A percentile compares a stretch with the other conserved stretches of the same genome.
Evolutionary conservation across 139 green algal genomes (phyloP).

Genomic region (Eudorina sp.): DNA sequence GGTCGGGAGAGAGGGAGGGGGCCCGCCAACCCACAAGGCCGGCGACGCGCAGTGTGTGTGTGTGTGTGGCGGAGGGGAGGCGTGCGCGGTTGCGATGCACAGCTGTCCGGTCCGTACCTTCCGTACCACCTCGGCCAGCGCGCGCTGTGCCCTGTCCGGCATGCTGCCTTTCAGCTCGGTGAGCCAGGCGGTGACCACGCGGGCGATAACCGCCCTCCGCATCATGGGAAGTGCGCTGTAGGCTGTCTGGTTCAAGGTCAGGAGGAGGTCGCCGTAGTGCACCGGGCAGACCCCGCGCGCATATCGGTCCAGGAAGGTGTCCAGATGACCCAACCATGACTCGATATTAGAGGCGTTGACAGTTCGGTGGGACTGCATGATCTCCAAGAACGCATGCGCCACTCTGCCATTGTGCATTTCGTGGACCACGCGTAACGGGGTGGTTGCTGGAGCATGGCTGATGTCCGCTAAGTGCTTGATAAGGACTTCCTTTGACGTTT

Average conservation of each 20-base stretch:
- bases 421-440: neutral
- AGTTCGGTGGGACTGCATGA: neutral
- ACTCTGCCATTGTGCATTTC: constrained; percentile 1
- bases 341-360: neutral
- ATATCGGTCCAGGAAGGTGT: constrained; percentile 1
- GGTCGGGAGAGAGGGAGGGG: no score
- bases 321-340: neutral
- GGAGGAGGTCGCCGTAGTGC: neutral
- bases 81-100: no score
- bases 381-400: neutral
- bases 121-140: neutral
- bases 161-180: neutral
- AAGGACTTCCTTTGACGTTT: neutral
- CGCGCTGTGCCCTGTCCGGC: neutral
- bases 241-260: neutral
- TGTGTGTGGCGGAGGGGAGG: no score
- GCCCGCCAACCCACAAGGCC: no score
- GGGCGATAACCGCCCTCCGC: neutral
- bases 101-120: constrained; percentile 32
- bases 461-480: neutral
- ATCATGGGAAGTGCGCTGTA: constrained; percentile 9
- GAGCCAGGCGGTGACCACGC: neutral
- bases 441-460: neutral
- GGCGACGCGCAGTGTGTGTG: no score
- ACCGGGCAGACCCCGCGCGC: neutral